phyloP scores from a whole-genome alignment of 164 flowering plant genomes.

The Dillenia turbinata region DNA sequence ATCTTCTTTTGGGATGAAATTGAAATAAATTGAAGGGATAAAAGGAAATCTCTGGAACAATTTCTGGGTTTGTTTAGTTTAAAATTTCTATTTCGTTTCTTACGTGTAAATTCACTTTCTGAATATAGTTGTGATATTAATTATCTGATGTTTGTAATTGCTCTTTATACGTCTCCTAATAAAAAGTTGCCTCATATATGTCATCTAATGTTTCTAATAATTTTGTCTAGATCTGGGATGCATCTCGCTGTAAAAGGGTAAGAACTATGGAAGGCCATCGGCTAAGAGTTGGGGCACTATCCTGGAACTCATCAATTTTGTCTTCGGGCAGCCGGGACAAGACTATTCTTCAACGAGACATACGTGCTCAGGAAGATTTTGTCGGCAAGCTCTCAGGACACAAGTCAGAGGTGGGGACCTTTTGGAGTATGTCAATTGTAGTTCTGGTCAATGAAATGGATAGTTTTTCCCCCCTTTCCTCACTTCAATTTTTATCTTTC shows the following conservation, averaged over 20 bases:
- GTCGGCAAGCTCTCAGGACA: slow-evolving; percentile 86
- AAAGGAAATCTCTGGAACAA: no score
- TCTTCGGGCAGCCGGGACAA: slow-evolving; percentile 95
- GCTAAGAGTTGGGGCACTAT: slow-evolving; percentile 85
- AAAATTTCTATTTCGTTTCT: no score
- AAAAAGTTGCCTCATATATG: background rate
- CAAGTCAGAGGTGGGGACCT: slow-evolving; percentile 76
- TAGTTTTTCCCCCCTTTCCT: background rate
- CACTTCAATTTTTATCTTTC: background rate
- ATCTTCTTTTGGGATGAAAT: no score
- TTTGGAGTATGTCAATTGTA: background rate
- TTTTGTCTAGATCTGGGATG: slow-evolving; percentile 86
- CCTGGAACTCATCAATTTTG: slow-evolving; percentile 85
- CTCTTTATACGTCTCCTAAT: background rate
- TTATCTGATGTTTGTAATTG: no score
- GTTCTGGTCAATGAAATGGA: no score
- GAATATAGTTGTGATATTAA: no score
- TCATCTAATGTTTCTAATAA: slow-evolving; percentile 1
- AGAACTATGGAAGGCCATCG: slow-evolving; percentile 98
- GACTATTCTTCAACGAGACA: slow-evolving; percentile 87
- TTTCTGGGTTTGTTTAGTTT: no score
- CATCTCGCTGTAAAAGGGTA: slow-evolving; percentile 73
- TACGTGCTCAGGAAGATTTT: slow-evolving; percentile 78
- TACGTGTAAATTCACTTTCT: no score
- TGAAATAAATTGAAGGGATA: no score